A percentile compares a stretch with the other conserved stretches of the same genome.
Conservation (phyloP, 1,139 yeast genomes). For the Candida sp. region DNA sequence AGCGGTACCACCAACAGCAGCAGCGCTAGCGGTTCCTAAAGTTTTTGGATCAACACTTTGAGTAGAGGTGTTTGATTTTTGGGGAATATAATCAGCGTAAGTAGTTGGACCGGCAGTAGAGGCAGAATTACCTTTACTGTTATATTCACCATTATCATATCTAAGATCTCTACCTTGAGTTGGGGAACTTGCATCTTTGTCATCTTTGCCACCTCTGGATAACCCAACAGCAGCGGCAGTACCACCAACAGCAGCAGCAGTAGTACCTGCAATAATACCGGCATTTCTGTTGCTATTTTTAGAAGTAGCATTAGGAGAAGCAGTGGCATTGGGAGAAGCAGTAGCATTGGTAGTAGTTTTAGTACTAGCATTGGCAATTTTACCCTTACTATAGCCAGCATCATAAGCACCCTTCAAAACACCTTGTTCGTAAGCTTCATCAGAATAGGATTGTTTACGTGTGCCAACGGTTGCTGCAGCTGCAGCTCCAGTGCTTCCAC, state of each 20-base stretch:
- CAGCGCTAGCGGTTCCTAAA: conserved; percentile 1
- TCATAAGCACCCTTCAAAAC: not conserved
- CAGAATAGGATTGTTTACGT: conserved; percentile 2
- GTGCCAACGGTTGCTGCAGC: conserved; percentile 8
- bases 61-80: not conserved
- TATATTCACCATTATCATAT: not conserved
- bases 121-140: no score
- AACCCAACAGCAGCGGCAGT: conserved; percentile 2
- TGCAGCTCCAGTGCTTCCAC: conserved; percentile 10
- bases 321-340: conserved; percentile 1
- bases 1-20: conserved; percentile 10
- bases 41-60: not conserved
- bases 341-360: conserved; percentile 4
- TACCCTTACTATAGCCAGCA: not conserved
- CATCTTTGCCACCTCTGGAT: conserved; percentile 7
- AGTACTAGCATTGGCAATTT: conserved; percentile 5
- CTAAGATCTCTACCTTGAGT: conserved; percentile 3
- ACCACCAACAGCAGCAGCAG: conserved; percentile 2
- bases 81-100: conserved; percentile 2
- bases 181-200: not conserved
- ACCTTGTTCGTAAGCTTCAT: conserved; percentile 3
- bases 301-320: not conserved
- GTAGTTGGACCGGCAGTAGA: conserved; percentile 2
- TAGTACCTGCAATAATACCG: conserved; percentile 5
- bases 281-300: conserved; percentile 4